Evolutionary conservation across 2,329 filamentous ascomycete genomes (phyloP).

Genomic region (Talaromyces islandicus): DNA sequence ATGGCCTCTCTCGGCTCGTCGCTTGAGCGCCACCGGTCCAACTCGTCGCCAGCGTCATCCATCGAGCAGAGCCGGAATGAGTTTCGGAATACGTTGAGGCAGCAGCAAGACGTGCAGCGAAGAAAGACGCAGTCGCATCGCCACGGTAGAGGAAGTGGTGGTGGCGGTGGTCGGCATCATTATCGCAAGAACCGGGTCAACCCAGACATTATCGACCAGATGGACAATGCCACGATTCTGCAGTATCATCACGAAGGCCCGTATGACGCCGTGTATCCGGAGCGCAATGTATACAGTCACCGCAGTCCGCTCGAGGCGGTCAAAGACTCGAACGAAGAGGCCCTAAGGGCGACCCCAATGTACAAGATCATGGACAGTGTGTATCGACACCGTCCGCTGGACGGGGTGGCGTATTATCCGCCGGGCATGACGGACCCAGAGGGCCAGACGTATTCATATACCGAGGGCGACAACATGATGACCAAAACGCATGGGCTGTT

Average conservation of each 20-base stretch:
- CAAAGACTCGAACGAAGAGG: slow-evolving; percentile 64
- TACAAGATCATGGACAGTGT: slow-evolving; percentile 74
- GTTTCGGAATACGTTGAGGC: slow-evolving; percentile 7
- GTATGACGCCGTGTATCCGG: slow-evolving; percentile 73
- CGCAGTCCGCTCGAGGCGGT: slow-evolving; percentile 72
- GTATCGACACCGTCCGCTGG: slow-evolving; percentile 66
- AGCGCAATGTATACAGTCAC: slow-evolving; percentile 61
- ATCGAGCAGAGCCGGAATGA: slow-evolving; percentile 10
- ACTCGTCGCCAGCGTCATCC: slow-evolving; percentile 2
- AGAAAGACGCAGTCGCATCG: slow-evolving; percentile 2
- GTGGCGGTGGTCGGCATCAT: slow-evolving; percentile 41
- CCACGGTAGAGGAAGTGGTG: not conserved
- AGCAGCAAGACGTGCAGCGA: slow-evolving; percentile 10
- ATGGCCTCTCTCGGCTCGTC: not conserved
- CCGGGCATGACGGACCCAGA: slow-evolving; percentile 62
- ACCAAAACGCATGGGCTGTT: slow-evolving; percentile 61
- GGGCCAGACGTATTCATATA: slow-evolving; percentile 68
- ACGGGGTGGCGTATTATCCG: slow-evolving; percentile 72
- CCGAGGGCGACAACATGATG: slow-evolving; percentile 85
- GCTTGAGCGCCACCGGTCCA: slow-evolving; percentile 8
- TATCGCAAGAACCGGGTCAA: slow-evolving; percentile 60
- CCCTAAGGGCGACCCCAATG: slow-evolving; percentile 70
- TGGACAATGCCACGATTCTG: slow-evolving; percentile 61
- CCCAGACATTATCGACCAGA: slow-evolving; percentile 72
- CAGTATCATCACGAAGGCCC: slow-evolving; percentile 86